phyloP scores from a whole-genome alignment of 768 basidiomycete genomes.

The Baorangia bicolor region DNA sequence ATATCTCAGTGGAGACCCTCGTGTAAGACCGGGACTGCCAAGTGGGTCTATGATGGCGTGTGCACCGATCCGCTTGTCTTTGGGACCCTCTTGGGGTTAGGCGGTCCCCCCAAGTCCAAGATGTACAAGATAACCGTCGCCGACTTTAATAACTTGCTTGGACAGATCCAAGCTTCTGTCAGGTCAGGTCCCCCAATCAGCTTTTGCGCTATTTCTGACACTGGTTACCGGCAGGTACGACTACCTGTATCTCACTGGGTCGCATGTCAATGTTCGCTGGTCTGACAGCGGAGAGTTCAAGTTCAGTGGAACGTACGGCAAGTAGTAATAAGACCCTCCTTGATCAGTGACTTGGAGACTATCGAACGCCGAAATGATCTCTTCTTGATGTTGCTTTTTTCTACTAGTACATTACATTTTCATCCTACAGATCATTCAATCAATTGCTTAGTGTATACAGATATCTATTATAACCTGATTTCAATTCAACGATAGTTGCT shows the following conservation, averaged over 20 bases:
- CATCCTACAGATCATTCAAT: not conserved
- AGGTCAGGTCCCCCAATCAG: conserved; percentile 30
- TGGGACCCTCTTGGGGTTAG: conserved; percentile 42
- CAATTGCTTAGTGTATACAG: not conserved
- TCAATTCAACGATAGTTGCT: conserved; percentile 11
- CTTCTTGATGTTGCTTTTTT: not conserved
- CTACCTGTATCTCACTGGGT: conserved; percentile 38
- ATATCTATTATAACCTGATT: not conserved
- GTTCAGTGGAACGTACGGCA: conserved; percentile 51
- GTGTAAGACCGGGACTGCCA: conserved; percentile 46
- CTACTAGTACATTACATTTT: not conserved
- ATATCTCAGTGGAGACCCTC: conserved; percentile 48
- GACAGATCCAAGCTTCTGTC: conserved; percentile 33
- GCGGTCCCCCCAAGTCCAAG: conserved; percentile 49
- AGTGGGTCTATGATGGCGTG: conserved; percentile 53
- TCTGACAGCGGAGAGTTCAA: conserved; percentile 54
- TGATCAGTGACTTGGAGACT: not conserved
- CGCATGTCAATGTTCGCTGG: conserved; percentile 46
- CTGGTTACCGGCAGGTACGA: conserved; percentile 35
- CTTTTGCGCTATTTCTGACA: not conserved
- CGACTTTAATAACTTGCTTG: conserved; percentile 37
- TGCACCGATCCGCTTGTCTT: conserved; percentile 49
- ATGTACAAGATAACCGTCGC: conserved; percentile 42
- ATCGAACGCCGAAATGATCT: not conserved
- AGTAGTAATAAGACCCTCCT: not conserved